These are phyloP conservation scores for Penicillium psychrofluorescens DNA, from an alignment of 495 filamentous ascomycete species.

Conservation along the genomic window DNA sequence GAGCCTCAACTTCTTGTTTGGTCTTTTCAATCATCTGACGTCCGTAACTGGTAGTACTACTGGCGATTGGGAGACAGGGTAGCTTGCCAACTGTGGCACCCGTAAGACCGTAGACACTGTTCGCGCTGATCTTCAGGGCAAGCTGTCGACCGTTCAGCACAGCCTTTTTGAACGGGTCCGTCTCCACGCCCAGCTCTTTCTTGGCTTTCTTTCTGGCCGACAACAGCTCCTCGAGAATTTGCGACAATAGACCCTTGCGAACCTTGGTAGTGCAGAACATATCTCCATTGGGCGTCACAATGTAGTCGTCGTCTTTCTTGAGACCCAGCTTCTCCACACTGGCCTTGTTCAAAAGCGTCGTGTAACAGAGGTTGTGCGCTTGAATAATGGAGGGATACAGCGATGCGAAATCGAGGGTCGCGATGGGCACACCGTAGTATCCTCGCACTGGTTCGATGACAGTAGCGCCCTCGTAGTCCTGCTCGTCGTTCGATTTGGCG, in stretches of 20 bases:
- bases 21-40: slow-evolving; percentile 98
- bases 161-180: slow-evolving; percentile 55
- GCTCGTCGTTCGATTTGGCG: slow-evolving; percentile 59
- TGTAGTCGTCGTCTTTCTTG: slow-evolving; percentile 87
- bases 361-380: slow-evolving; percentile 98
- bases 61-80: slow-evolving; percentile 90
- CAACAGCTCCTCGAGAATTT: slow-evolving; percentile 92
- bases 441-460: slow-evolving; percentile 93
- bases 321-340: slow-evolving; percentile 64
- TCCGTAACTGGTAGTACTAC: slow-evolving; percentile 91
- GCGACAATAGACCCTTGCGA: slow-evolving; percentile 85
- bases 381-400: slow-evolving; percentile 99
- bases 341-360: slow-evolving; percentile 80
- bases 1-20: slow-evolving; percentile 81
- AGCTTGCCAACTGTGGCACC: slow-evolving; percentile 94
- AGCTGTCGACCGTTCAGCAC: slow-evolving; percentile 96
- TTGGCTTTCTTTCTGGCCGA: slow-evolving; percentile 88
- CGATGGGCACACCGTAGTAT: slow-evolving; percentile 90
- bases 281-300: slow-evolving; percentile 88
- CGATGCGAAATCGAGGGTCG: slow-evolving; percentile 97
- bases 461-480: slow-evolving; percentile 90
- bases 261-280: slow-evolving; percentile 84
- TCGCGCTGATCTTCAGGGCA: slow-evolving; percentile 93
- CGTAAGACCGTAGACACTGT: slow-evolving; percentile 96
- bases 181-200: slow-evolving; percentile 15